Conservation (phyloP, 2,329 filamentous ascomycete species). For the Cladophialophora chaetospira region DNA sequence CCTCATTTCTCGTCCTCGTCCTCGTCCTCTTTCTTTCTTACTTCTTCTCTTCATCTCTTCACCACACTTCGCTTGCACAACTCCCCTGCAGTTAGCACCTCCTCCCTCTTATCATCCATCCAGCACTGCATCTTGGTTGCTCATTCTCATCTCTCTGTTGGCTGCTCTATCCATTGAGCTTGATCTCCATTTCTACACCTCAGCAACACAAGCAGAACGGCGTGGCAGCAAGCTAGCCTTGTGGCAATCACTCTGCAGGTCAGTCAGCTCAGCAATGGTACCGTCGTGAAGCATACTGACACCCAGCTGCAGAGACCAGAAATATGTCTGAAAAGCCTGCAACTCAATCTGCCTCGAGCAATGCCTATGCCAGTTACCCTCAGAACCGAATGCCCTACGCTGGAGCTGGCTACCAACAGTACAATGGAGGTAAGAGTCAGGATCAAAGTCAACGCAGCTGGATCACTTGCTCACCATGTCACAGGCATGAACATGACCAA, state of each 20-base stretch:
- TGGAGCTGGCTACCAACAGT: slow-evolving; percentile 22
- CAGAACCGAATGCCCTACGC: slow-evolving; percentile 25
- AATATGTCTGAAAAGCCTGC: slow-evolving; percentile 29
- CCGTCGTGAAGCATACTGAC: slow-evolving; percentile 3
- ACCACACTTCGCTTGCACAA: slow-evolving; percentile 25
- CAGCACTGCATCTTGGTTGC: slow-evolving; percentile 35
- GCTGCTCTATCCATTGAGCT: slow-evolving; percentile 31
- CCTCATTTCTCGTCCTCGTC: slow-evolving; percentile 1
- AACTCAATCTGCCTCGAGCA: slow-evolving; percentile 22
- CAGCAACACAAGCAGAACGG: slow-evolving; percentile 11
- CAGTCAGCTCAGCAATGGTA: not conserved
- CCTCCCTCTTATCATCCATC: slow-evolving; percentile 33
- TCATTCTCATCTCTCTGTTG: slow-evolving; percentile 33
- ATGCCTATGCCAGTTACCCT: slow-evolving; percentile 25
- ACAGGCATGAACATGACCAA: slow-evolving; percentile 24
- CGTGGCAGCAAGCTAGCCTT: slow-evolving; percentile 11
- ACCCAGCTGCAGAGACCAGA: not conserved
- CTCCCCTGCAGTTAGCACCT: slow-evolving; percentile 32
- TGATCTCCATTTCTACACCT: slow-evolving; percentile 24
- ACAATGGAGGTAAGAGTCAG: slow-evolving; percentile 27
- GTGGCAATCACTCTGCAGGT: slow-evolving; percentile 14
- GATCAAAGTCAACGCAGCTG: not conserved
- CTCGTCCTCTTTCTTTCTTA: slow-evolving; percentile 14
- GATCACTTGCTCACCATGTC: slow-evolving; percentile 2
- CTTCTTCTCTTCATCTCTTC: slow-evolving; percentile 18